Base-by-base conservation (phyloP, 1,284 basidiomycete species). In the Cryptococcus sp. region DNA sequence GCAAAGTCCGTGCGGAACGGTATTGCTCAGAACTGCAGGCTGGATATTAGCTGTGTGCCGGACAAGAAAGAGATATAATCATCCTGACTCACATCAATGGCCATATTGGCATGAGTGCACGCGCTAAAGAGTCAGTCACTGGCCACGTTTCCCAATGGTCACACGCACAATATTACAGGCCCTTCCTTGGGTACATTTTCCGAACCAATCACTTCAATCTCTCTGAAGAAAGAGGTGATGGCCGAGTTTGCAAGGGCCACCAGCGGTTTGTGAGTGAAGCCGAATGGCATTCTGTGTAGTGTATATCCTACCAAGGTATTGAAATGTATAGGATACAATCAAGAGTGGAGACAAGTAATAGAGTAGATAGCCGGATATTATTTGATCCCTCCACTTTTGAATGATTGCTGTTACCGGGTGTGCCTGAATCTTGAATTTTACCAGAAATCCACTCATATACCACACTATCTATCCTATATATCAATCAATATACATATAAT, bases 81-180 rank as follows among this genome's bases (percentile, higher is more conserved):
- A n/a, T n/a, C n/a, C n/a, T n/a, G 36, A 16, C 86, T 70, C 72
- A 92, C 90, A 87, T 92, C 90, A 31, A 93, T 80, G 79, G 91
- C 90, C 89, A 92, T 92, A 49, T 91, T 92, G 65, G 89, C 85
- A 71, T 92, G 90, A 5, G 88, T 90, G 49, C 87, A 87, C 19
- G 87, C 84, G 52, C 89, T 91, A 64, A 19, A 50, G 46, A 46
- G 49, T 61, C 40, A 41, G 50, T 28, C 18, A 21, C 45, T 49
- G 7, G 37, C 7, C 7, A 23, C 37, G 25, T 39, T 14, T 16
- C 21, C 47, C 44, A 32, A 21, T 59, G 55, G 49, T 62, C 13
- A 48, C 51, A 54, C 86, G 72, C 74, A 91, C 88, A 91, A 85
- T 65, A 96, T 88, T 62, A 93, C 83, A 22, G 91, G 90, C 0